Conservation (phyloP, 2,329 filamentous ascomycete species). For the Tolypocladium pustulatum region DNA sequence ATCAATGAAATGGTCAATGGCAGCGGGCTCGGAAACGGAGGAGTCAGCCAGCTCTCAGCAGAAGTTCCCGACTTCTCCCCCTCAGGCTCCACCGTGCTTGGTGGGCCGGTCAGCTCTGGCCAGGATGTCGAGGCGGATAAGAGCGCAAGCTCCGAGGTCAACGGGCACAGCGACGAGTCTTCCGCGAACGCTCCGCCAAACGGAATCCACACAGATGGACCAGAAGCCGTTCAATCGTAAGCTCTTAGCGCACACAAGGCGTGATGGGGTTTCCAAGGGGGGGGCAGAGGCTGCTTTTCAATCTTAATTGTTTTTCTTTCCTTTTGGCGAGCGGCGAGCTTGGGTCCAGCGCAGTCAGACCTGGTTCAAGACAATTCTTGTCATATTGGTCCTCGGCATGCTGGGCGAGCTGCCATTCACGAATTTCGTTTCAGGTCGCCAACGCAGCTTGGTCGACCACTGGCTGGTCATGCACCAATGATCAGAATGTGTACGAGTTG, state of each 20-base stretch:
- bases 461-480: not conserved
- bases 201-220: conserved; percentile 4
- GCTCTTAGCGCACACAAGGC: not conserved
- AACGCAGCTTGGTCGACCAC: not conserved
- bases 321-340: not conserved
- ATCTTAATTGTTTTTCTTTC: not conserved
- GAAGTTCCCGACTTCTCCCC: conserved; percentile 30
- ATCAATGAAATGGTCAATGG: conserved; percentile 17
- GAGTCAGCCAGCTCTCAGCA: conserved; percentile 23
- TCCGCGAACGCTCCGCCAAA: not conserved
- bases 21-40: conserved; percentile 11
- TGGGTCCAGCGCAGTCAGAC: not conserved
- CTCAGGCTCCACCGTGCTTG: conserved; percentile 11
- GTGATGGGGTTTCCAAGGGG: not conserved
- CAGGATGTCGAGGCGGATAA: not conserved
- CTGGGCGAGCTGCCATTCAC: not conserved
- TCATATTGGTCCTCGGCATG: not conserved
- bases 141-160: not conserved
- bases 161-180: conserved; percentile 4
- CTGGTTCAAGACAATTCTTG: not conserved
- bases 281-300: not conserved
- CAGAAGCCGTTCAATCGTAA: not conserved
- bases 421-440: not conserved
- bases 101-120: not conserved
- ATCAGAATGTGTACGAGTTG: conserved; percentile 1